These are phyloP conservation scores for Luvunga scandens DNA, from an alignment of 345 rosid genomes.

Conservation along the genomic window DNA sequence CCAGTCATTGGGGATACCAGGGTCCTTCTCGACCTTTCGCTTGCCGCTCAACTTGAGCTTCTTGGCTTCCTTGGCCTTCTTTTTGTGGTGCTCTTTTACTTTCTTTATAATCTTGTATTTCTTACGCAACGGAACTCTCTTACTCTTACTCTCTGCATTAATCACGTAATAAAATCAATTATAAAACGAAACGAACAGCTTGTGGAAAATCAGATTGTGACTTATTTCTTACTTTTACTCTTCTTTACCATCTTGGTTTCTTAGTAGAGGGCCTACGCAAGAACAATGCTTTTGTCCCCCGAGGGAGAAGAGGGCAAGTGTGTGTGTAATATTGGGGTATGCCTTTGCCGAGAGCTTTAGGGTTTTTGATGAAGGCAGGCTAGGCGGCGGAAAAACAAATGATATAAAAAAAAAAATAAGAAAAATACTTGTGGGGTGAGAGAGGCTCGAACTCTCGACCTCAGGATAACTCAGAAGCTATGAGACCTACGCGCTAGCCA, in stretches of 20 bases:
- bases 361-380: not conserved
- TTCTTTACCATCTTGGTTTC: conserved; percentile 62
- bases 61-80: conserved; percentile 95
- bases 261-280: not conserved
- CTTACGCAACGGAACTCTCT: conserved; percentile 76
- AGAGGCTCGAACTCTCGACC: conserved; percentile 98
- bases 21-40: conserved; percentile 83
- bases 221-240: conserved; percentile 59
- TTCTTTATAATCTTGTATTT: conserved; percentile 83
- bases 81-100: conserved; percentile 92
- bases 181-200: not conserved
- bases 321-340: not conserved
- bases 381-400: not conserved
- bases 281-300: not conserved
- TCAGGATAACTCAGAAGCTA: conserved; percentile 85
- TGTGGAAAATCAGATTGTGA: not conserved
- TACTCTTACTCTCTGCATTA: conserved; percentile 86
- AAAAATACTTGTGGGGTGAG: conserved; percentile 55
- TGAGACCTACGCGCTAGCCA: conserved; percentile 99
- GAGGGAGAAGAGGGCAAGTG: not conserved
- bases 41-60: conserved; percentile 58
- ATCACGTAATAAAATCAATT: not conserved
- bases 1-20: conserved; percentile 97
- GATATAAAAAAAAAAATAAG: no score
- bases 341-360: not conserved